Evolutionary conservation across 257 asterid species (phyloP).

Genomic region (Avicennia marina): DNA sequence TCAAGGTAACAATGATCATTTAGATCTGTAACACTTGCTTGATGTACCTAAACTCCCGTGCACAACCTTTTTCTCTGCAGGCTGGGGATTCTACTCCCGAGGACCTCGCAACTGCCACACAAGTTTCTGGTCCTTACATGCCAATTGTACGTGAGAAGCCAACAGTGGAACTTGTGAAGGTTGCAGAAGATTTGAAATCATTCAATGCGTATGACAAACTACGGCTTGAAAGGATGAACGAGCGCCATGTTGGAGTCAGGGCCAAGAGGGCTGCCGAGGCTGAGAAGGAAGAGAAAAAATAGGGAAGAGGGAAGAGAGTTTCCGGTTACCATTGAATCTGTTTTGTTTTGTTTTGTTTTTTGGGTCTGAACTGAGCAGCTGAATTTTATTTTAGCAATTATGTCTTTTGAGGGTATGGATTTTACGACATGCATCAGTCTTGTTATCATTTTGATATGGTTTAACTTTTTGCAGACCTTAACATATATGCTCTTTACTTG

Average conservation of each 20-base stretch:
- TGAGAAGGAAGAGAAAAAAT: slow-evolving; percentile 86
- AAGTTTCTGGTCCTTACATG: slow-evolving; percentile 59
- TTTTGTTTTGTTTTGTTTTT: slow-evolving; percentile 17
- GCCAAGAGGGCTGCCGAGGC: slow-evolving; percentile 95
- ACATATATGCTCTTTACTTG: too few species aligned
- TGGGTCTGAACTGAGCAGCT: slow-evolving; percentile 9
- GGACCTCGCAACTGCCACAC: slow-evolving; percentile 71
- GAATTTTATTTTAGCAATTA: slow-evolving; percentile 21
- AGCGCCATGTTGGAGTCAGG: slow-evolving; percentile 66
- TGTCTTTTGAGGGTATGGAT: slow-evolving; percentile 12
- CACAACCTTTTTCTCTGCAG: slow-evolving; percentile 15
- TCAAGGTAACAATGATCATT: slow-evolving; percentile 24
- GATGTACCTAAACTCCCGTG: neutral
- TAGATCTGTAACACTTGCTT: neutral
- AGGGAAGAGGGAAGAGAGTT: slow-evolving; percentile 2
- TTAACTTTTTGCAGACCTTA: too few species aligned
- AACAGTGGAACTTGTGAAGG: slow-evolving; percentile 59
- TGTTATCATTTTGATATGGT: slow-evolving; percentile 10
- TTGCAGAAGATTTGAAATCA: slow-evolving; percentile 61
- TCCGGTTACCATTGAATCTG: slow-evolving; percentile 5
- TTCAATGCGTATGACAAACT: slow-evolving; percentile 74
- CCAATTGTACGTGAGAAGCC: slow-evolving; percentile 65
- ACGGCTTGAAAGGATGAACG: slow-evolving; percentile 64
- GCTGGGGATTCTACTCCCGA: slow-evolving; percentile 77
- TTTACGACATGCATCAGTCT: slow-evolving; percentile 6